Conservation (phyloP, 768 basidiomycete species). For the Tricholoma bakamatsutake region DNA sequence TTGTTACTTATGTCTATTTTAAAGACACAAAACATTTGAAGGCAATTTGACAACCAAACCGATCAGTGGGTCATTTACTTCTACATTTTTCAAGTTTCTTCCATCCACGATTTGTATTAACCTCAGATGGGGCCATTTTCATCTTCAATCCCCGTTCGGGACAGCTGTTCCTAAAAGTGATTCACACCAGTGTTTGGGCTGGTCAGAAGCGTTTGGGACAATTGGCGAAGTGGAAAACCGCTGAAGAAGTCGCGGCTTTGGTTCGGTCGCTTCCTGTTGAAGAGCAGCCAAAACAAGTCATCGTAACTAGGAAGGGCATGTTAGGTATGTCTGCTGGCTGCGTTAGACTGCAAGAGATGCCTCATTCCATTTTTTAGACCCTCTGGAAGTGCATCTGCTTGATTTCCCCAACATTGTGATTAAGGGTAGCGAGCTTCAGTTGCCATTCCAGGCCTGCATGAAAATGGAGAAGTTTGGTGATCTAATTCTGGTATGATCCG, state of each 20-base stretch:
- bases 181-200: constrained; percentile 99
- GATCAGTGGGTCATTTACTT: constrained; percentile 58
- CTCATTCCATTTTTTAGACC: constrained; percentile 41
- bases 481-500: constrained; percentile 64
- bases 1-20: constrained; percentile 5
- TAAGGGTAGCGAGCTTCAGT: constrained; percentile 95
- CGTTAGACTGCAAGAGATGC: neutral
- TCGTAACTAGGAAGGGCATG: constrained; percentile 99
- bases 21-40: constrained; percentile 96
- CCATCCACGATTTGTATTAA: constrained; percentile 2
- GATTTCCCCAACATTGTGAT: constrained; percentile 99
- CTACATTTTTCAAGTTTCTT: neutral
- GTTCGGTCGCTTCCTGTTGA: constrained; percentile 98
- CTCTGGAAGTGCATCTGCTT: constrained; percentile 95
- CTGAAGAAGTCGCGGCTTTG: constrained; percentile 98
- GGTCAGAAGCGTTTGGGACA: constrained; percentile 99
- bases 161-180: constrained; percentile 97
- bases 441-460: constrained; percentile 99
- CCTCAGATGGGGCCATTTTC: constrained; percentile 86
- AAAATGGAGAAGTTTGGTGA: constrained; percentile 99
- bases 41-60: constrained; percentile 99
- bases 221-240: constrained; percentile 99
- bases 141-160: constrained; percentile 99
- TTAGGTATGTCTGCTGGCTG: constrained; percentile 52
- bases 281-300: constrained; percentile 99